Evolutionary conservation across 1,284 basidiomycete species (phyloP).

Genomic region (Lignosus rhinocerotis): DNA sequence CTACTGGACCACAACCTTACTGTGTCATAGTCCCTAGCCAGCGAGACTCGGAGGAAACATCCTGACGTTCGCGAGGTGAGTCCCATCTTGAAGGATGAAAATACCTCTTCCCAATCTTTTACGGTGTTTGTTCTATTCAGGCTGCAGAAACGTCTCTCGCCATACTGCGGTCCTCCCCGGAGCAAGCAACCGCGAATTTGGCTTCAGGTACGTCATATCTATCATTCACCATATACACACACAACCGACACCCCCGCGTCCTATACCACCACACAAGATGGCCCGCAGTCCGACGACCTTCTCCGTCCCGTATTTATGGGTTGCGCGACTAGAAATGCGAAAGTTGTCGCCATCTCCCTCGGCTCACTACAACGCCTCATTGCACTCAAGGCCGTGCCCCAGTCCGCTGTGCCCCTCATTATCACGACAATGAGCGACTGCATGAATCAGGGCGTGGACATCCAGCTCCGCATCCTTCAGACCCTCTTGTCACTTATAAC

Average conservation of each 20-base stretch:
- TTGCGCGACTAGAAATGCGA: constrained; percentile 90
- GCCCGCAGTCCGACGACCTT: constrained; percentile 77
- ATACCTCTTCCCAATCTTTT: not conserved
- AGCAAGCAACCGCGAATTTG: constrained; percentile 62
- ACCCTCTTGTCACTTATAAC: constrained; percentile 88
- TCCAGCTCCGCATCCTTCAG: constrained; percentile 90
- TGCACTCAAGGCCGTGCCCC: constrained; percentile 81
- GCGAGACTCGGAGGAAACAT: constrained; percentile 80
- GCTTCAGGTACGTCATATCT: constrained; percentile 53
- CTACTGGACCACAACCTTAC: not conserved
- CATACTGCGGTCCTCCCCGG: constrained; percentile 74
- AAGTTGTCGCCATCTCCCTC: constrained; percentile 91
- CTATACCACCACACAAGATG: constrained; percentile 47
- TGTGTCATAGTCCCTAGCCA: constrained; percentile 60
- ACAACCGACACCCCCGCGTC: not conserved
- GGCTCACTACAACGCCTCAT: constrained; percentile 92
- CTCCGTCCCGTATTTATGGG: constrained; percentile 92
- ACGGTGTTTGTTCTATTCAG: constrained; percentile 35
- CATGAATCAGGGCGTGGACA: constrained; percentile 92
- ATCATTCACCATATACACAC: not conserved
- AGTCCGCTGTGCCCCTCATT: constrained; percentile 75
- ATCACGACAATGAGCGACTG: constrained; percentile 82
- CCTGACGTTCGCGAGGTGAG: constrained; percentile 82
- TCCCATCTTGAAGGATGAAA: not conserved
- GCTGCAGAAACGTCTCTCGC: constrained; percentile 85